Percentiles rank a stretch among this genome's conserved stretches.
Conservation (phyloP, 805 yeast genomes). For the Clavispora fructus region DNA sequence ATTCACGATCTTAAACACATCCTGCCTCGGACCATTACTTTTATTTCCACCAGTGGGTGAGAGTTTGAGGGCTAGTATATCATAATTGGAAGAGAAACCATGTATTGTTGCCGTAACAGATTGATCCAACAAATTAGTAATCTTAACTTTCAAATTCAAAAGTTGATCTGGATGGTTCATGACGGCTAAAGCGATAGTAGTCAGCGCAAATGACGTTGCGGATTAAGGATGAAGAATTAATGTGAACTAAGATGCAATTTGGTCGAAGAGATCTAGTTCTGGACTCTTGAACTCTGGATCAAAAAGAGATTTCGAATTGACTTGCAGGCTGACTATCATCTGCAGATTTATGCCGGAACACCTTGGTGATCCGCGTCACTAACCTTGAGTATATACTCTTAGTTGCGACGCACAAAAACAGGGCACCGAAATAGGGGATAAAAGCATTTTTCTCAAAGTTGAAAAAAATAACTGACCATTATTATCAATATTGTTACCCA, state of each 20-base stretch:
- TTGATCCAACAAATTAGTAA: conserved; percentile 56
- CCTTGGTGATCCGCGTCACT: neutral
- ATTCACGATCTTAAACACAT: conserved; percentile 47
- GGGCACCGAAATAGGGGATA: neutral
- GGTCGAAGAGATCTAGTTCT: neutral
- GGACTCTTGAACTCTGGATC: neutral
- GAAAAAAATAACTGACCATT: too few relatives aligned
- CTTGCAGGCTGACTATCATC: neutral
- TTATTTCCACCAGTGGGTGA: conserved; percentile 11
- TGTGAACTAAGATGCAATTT: too few relatives aligned
- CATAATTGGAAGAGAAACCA: conserved; percentile 49
- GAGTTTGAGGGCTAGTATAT: conserved; percentile 35
- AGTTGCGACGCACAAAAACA: neutral
- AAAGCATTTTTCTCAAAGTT: too few relatives aligned
- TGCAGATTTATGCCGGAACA: neutral
- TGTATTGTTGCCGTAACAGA: conserved; percentile 58
- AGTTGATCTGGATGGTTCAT: conserved; percentile 14
- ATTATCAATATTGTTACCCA: too few relatives aligned
- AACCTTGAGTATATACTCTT: neutral
- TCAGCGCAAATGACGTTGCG: neutral
- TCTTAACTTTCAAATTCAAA: conserved; percentile 41
- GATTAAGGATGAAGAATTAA: too few relatives aligned
- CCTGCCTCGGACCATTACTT: conserved; percentile 6
- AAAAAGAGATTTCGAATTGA: neutral
- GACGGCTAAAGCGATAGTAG: neutral